These are phyloP conservation scores for Tolypocladium tundrense DNA, from an alignment of 2,329 filamentous ascomycete species.

Conservation along the genomic window DNA sequence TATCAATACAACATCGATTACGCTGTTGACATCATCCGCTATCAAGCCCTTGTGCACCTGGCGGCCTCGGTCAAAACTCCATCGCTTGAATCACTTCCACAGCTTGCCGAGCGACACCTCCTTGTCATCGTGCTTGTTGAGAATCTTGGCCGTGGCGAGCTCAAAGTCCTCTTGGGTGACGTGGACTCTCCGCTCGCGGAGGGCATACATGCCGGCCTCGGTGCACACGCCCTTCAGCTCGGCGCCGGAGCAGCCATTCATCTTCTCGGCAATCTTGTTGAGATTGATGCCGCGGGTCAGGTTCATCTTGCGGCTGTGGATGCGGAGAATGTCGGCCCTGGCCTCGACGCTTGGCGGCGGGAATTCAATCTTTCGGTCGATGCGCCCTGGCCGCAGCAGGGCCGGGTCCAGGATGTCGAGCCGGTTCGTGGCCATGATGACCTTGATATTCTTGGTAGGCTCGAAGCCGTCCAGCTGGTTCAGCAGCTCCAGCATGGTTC, in stretches of 20 bases:
- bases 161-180: slow-evolving; percentile 99
- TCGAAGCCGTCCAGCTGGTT: slow-evolving; percentile 99
- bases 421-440: slow-evolving; percentile 99
- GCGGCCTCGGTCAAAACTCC: background rate
- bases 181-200: slow-evolving; percentile 90
- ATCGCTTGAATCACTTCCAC: slow-evolving; percentile 34
- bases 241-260: slow-evolving; percentile 97
- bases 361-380: slow-evolving; percentile 98
- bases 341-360: slow-evolving; percentile 94
- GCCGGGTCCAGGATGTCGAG: slow-evolving; percentile 95
- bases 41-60: background rate
- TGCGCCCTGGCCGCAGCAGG: slow-evolving; percentile 86
- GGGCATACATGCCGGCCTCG: slow-evolving; percentile 95
- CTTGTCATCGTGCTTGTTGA: slow-evolving; percentile 99
- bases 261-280: slow-evolving; percentile 98
- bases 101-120: slow-evolving; percentile 83
- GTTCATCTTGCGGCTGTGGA: slow-evolving; percentile 98
- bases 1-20: background rate
- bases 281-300: slow-evolving; percentile 94
- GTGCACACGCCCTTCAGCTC: slow-evolving; percentile 99
- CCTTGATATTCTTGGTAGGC: slow-evolving; percentile 99
- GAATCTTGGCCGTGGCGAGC: slow-evolving; percentile 93
- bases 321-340: slow-evolving; percentile 91
- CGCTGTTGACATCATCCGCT: background rate
- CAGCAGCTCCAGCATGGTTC: slow-evolving; percentile 95